Evolutionary conservation across 192 early-diverging fungal species (phyloP).

Genomic region (Gaertneriomyces semiglobifer): DNA sequence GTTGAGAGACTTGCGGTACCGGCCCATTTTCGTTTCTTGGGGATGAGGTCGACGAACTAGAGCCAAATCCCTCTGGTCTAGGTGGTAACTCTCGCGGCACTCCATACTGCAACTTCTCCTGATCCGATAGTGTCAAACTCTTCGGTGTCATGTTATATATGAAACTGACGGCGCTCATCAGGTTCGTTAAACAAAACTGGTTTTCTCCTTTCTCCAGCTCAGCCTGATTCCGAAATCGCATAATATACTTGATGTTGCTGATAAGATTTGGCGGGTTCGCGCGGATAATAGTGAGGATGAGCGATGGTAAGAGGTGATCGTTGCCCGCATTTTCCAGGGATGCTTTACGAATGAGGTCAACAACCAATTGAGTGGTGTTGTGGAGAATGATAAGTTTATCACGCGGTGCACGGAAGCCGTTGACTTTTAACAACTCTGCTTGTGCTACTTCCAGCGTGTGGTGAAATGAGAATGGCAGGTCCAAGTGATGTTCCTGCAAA

Average conservation of each 20-base stretch:
- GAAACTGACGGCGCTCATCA: slow-evolving; percentile 57
- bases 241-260: slow-evolving; percentile 54
- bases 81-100: slow-evolving; percentile 10
- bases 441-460: slow-evolving; percentile 42
- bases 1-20: slow-evolving; percentile 26
- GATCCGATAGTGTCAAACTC: slow-evolving; percentile 41
- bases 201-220: slow-evolving; percentile 45
- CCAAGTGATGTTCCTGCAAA: slow-evolving; percentile 46
- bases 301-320: slow-evolving; percentile 46
- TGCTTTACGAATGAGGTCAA: slow-evolving; percentile 42
- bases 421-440: slow-evolving; percentile 44
- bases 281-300: slow-evolving; percentile 47
- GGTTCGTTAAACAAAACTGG: slow-evolving; percentile 51
- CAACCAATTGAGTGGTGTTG: slow-evolving; percentile 41
- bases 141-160: slow-evolving; percentile 51
- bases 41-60: slow-evolving; percentile 6
- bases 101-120: slow-evolving; percentile 26
- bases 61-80: neutral
- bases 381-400: slow-evolving; percentile 46
- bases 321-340: slow-evolving; percentile 35
- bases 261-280: slow-evolving; percentile 53
- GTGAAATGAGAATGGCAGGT: slow-evolving; percentile 44
- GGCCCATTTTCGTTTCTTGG: neutral
- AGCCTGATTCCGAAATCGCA: slow-evolving; percentile 42
- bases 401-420: slow-evolving; percentile 45